Evolutionary conservation across 176 grass and related monocot species (phyloP).

Genomic region (Ensete ventricosum): DNA sequence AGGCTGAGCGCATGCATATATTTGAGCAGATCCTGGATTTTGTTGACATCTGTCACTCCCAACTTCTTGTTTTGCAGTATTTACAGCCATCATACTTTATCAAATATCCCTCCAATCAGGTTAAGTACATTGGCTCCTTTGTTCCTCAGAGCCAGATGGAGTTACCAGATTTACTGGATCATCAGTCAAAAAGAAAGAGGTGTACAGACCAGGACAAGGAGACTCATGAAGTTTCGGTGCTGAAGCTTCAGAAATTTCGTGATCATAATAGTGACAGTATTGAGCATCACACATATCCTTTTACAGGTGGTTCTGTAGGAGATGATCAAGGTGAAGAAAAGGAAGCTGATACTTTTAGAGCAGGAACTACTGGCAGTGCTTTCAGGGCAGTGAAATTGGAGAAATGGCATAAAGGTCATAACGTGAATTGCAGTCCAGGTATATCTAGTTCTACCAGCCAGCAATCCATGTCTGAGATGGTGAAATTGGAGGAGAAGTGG

Average conservation of each 20-base stretch:
- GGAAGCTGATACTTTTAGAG: conserved; percentile 18
- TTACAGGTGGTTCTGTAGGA: conserved; percentile 28
- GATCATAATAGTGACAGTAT: conserved; percentile 25
- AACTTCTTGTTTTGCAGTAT: conserved; percentile 52
- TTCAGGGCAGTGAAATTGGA: conserved; percentile 27
- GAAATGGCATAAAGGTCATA: conserved; percentile 19
- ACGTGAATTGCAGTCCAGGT: conserved; percentile 10
- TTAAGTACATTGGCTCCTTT: conserved; percentile 72
- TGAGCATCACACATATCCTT: conserved; percentile 23
- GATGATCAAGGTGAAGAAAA: conserved; percentile 26
- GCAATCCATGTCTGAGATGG: conserved; percentile 28
- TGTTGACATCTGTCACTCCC: conserved; percentile 60
- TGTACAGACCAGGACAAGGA: conserved; percentile 34
- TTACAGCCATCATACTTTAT: conserved; percentile 70
- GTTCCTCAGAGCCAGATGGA: conserved; percentile 28
- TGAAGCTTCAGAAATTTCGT: conserved; percentile 62
- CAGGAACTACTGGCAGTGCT: conserved; percentile 29
- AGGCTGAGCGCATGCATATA: conserved; percentile 66
- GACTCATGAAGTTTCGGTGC: conserved; percentile 21
- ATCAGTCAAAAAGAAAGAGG: conserved; percentile 52
- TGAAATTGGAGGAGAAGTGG: conserved; percentile 81
- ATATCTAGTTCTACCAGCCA: conserved; percentile 35
- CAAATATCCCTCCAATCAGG: conserved; percentile 38
- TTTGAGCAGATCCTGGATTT: conserved; percentile 81
- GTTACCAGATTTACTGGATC: conserved; percentile 31